Evolutionary conservation across 75 land plant species (phyloP).

Genomic region (Pinus tabuliformis): DNA sequence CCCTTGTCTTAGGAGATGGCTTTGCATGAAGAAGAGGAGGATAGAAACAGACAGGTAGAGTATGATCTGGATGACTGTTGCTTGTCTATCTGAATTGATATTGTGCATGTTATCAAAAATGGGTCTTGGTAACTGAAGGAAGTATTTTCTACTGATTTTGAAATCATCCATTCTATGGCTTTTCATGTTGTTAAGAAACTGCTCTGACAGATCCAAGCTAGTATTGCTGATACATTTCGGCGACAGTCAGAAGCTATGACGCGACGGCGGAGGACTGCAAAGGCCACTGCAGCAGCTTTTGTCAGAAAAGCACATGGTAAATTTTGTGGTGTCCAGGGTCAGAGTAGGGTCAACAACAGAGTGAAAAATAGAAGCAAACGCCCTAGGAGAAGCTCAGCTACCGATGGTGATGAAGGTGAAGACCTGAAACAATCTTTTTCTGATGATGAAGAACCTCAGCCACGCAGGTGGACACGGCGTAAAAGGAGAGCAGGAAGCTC

Average conservation of each 20-base stretch:
- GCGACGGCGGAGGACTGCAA: conserved; percentile 56
- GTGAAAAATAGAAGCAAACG: conserved; percentile 37
- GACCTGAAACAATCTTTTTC: conserved; percentile 43
- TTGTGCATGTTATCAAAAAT: no score
- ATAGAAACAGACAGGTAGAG: conserved; percentile 77
- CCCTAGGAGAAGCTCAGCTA: conserved; percentile 24
- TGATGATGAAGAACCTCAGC: conserved; percentile 45
- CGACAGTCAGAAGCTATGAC: conserved; percentile 88
- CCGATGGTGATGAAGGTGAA: conserved; percentile 57
- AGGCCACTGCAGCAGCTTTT: conserved; percentile 53
- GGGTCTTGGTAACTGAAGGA: not conserved
- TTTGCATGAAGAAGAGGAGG: conserved; percentile 75
- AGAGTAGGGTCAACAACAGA: conserved; percentile 25
- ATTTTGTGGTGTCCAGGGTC: conserved; percentile 27
- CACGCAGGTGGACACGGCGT: conserved; percentile 25
- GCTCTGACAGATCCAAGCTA: conserved; percentile 73
- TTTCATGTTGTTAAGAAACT: not conserved
- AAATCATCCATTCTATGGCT: not conserved
- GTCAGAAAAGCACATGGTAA: conserved; percentile 49
- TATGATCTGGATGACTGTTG: not conserved
- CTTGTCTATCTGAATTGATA: no score
- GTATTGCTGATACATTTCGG: conserved; percentile 76
- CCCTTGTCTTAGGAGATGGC: conserved; percentile 68
- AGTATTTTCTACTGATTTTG: not conserved
- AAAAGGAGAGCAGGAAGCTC: conserved; percentile 26